phyloP scores from a whole-genome alignment of 352 stramenopile genomes.

The Globisporangium abappressorium region DNA sequence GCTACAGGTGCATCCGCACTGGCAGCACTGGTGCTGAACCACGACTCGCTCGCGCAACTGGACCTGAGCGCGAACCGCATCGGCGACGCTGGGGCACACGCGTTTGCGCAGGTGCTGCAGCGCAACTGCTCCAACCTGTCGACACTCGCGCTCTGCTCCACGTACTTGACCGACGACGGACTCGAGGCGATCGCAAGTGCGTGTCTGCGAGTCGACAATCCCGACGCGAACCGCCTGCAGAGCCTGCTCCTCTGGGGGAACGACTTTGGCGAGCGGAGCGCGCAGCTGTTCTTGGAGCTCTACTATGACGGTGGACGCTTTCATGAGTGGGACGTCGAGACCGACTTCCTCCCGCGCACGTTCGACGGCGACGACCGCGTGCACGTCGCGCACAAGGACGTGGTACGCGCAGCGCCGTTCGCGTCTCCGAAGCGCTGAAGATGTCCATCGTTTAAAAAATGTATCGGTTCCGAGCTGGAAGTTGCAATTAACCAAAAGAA shows the following conservation, averaged over 20 bases:
- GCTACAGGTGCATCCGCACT: slow-evolving; percentile 51
- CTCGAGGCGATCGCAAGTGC: slow-evolving; percentile 38
- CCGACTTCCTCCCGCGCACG: slow-evolving; percentile 44
- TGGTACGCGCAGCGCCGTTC: slow-evolving; percentile 30
- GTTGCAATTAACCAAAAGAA: no score
- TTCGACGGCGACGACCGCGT: slow-evolving; percentile 27
- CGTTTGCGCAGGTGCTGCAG: slow-evolving; percentile 55
- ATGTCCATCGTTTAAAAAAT: no score
- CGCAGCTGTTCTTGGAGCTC: slow-evolving; percentile 39
- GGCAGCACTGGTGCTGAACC: slow-evolving; percentile 49
- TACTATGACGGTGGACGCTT: slow-evolving; percentile 28
- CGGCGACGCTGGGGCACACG: slow-evolving; percentile 41
- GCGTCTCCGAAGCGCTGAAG: slow-evolving; percentile 46
- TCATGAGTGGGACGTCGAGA: slow-evolving; percentile 41
- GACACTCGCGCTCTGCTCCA: slow-evolving; percentile 49
- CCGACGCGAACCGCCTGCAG: slow-evolving; percentile 25
- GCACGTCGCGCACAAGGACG: slow-evolving; percentile 53
- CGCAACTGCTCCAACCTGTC: slow-evolving; percentile 38
- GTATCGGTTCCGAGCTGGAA: no score
- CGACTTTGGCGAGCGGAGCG: slow-evolving; percentile 46
- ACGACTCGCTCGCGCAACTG: slow-evolving; percentile 47
- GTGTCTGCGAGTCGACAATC: slow-evolving; percentile 34
- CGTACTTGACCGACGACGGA: slow-evolving; percentile 55
- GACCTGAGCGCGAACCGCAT: slow-evolving; percentile 71
- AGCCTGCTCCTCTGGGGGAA: slow-evolving; percentile 69